Base-by-base conservation (phyloP, 2,329 filamentous ascomycete genomes). In the Talaromyces sp. region DNA sequence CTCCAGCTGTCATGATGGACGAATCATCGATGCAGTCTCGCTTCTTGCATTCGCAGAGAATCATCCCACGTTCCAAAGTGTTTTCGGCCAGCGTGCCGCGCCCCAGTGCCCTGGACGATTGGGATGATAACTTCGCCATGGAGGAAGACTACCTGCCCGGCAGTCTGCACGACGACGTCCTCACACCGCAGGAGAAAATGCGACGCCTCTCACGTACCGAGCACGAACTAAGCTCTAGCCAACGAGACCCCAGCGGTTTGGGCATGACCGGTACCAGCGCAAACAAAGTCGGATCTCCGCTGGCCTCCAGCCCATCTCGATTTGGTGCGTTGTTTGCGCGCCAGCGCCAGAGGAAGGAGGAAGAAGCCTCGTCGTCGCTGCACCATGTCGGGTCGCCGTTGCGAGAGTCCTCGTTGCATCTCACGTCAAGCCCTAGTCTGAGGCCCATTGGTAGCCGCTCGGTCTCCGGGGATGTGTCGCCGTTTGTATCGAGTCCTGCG, bases 81-180 rank as follows among this genome's bases (percentile, higher is more conserved):
- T 75, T 87, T 62, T 88, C 86, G 19, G 82, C 85, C 4, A 88
- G 85, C 70, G 77, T 88, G 72, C 86, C 75, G 71, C 83, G 73
- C 62, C 77, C 78, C 1, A 74, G 78, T 9, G 78, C 75, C 22
- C 73, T 81, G 19, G 84, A 86, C 66, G 84, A 87, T 57, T 86
- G 84, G 80, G 76, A 87, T 71, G 75, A 77, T 44, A 80, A 82
- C 60, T 95, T 96, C 69, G 85, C 88, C 32, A 93, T 95, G 68
- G 91, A 96, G 73, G 93, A 96, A 70, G 92, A 96, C 70, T 91
- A 95, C 69, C 82, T 98, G 10, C 95, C 93, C 0, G 89, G 82
- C 30, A 85, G 82, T 60, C 73, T 88, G 53, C 84, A 85, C 65
- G 85, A 88, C 65, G 80, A 88, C 68, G 80, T 88, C 15, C 79